phyloP scores from a whole-genome alignment of 1,284 basidiomycete genomes.

The Fomes fomentarius region DNA sequence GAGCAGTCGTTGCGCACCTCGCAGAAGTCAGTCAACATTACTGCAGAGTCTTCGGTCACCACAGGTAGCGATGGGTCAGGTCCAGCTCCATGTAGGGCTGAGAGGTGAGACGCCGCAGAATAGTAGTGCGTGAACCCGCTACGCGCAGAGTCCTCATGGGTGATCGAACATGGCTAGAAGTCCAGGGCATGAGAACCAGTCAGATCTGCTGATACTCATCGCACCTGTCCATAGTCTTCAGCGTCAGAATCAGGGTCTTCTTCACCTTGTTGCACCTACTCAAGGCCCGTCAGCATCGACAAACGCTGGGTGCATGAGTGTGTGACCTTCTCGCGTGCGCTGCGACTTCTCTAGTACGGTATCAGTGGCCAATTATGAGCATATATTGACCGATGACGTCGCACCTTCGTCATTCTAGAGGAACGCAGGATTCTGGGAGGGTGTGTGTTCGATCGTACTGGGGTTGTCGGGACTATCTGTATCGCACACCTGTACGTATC shows the following conservation, averaged over 20 bases:
- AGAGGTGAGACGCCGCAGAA: slow-evolving; percentile 9
- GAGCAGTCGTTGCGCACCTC: slow-evolving; percentile 1
- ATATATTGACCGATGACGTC: too few relatives aligned
- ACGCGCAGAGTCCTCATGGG: background rate
- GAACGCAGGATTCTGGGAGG: slow-evolving; percentile 1
- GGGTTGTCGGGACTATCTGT: too few relatives aligned
- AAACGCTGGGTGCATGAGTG: background rate
- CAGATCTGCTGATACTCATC: too few relatives aligned
- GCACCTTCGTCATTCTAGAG: background rate
- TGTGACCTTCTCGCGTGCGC: slow-evolving; percentile 2
- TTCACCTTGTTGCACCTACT: slow-evolving; percentile 4
- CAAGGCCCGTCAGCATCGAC: background rate
- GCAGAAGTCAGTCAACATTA: slow-evolving; percentile 10
- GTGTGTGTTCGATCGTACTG: too few relatives aligned
- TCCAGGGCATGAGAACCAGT: too few relatives aligned
- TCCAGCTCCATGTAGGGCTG: slow-evolving; percentile 2
- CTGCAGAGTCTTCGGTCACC: slow-evolving; percentile 12
- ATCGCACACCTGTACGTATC: too few relatives aligned
- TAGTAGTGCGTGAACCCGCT: slow-evolving; percentile 5
- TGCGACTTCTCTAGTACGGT: background rate
- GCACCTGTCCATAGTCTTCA: slow-evolving; percentile 18
- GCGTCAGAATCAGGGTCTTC: slow-evolving; percentile 7
- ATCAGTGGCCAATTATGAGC: too few relatives aligned
- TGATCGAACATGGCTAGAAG: slow-evolving; percentile 1
- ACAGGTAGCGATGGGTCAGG: background rate